phyloP scores from a whole-genome alignment of 139 green algal genomes.

The Chara braunii region DNA sequence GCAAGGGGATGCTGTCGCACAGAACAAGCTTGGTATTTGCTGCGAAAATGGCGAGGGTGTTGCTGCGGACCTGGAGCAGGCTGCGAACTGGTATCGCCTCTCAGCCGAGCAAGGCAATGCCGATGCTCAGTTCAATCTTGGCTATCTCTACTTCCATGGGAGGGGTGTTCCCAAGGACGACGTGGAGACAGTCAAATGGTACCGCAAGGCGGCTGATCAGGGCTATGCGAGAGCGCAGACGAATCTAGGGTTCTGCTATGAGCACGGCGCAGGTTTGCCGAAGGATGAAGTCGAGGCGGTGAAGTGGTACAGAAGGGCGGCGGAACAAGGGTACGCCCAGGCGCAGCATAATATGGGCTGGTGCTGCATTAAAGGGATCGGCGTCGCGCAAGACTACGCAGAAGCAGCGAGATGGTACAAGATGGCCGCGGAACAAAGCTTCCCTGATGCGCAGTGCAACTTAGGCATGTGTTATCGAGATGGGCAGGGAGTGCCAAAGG shows the following conservation, averaged over 20 bases:
- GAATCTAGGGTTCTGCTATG: constrained; percentile 28
- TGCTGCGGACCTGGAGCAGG: constrained; percentile 12
- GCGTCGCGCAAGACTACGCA: neutral
- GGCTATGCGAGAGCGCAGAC: constrained; percentile 20
- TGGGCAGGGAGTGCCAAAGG: constrained; percentile 17
- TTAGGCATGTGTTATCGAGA: constrained; percentile 20
- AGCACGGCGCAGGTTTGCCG: constrained; percentile 6
- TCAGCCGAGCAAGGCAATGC: constrained; percentile 30
- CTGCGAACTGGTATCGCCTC: constrained; percentile 11
- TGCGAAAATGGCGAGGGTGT: constrained; percentile 20
- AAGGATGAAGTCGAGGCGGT: constrained; percentile 16
- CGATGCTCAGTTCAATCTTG: constrained; percentile 32
- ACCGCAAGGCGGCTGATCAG: constrained; percentile 26
- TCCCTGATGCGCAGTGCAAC: neutral
- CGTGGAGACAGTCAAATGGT: neutral
- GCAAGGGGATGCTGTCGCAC: constrained; percentile 16
- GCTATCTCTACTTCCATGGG: constrained; percentile 21
- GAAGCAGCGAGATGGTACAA: neutral
- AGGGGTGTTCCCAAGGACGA: constrained; percentile 14
- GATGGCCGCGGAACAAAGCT: constrained; percentile 26
- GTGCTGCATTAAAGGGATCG: constrained; percentile 27
- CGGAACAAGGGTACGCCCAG: constrained; percentile 20
- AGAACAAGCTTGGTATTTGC: constrained; percentile 28
- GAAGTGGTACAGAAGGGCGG: constrained; percentile 15
- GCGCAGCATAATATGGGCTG: constrained; percentile 31